Evolutionary conservation across 192 early-diverging fungal genomes (phyloP).

Genomic region (Kickxella alabastrina): DNA sequence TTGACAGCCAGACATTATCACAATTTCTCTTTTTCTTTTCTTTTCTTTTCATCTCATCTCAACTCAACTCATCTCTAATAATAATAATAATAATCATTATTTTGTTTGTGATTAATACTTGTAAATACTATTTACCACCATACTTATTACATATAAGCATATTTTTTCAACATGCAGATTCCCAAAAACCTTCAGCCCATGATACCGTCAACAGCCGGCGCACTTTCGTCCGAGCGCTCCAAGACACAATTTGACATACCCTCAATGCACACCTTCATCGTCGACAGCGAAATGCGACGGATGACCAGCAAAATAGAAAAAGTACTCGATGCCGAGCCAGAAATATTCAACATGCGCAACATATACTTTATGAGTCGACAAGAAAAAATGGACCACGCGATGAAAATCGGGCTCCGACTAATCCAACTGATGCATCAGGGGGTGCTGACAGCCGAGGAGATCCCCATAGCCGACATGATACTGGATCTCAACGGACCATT

Average conservation of each 20-base stretch:
- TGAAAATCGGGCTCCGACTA: conserved; percentile 60
- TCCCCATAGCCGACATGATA: conserved; percentile 58
- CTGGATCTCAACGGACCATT: conserved; percentile 52
- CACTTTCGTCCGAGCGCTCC: conserved; percentile 63
- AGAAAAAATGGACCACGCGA: conserved; percentile 61
- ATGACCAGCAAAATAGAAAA: conserved; percentile 56
- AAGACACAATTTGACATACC: conserved; percentile 62
- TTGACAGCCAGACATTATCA: too few relatives aligned
- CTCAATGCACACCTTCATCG: conserved; percentile 64
- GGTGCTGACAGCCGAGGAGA: conserved; percentile 25
- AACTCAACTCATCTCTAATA: too few relatives aligned
- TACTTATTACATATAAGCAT: too few relatives aligned
- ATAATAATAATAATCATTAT: too few relatives aligned
- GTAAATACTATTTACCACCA: too few relatives aligned
- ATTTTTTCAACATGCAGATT: too few relatives aligned
- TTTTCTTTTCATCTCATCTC: not conserved
- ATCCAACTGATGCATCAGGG: conserved; percentile 56
- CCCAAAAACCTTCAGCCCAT: conserved; percentile 27
- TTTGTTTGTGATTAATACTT: too few relatives aligned
- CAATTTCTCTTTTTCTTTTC: not conserved
- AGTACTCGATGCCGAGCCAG: conserved; percentile 65
- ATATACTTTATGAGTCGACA: conserved; percentile 68
- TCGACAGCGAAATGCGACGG: conserved; percentile 61
- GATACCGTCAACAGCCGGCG: conserved; percentile 32
- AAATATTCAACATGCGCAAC: conserved; percentile 63